Evolutionary conservation across 108 stramenopile genomes (phyloP).

Genomic region (Ochromonas danica): DNA sequence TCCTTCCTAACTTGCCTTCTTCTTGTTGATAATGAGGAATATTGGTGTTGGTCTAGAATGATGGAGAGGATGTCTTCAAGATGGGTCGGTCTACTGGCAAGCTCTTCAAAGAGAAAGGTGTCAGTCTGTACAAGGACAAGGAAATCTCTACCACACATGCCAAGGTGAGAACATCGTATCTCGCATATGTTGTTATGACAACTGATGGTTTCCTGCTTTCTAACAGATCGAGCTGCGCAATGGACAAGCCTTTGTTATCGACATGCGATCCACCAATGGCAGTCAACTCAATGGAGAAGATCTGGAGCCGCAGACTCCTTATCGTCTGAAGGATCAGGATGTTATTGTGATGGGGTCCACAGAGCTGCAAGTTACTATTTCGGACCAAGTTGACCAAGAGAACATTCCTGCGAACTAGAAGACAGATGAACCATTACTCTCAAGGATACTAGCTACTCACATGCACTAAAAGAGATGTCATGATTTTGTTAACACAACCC

Average conservation of each 20-base stretch:
- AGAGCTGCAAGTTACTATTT: constrained; percentile 10
- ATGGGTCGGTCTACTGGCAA: constrained; percentile 36
- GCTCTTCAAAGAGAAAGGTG: constrained; percentile 38
- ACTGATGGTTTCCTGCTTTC: not conserved
- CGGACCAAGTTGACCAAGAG: not conserved
- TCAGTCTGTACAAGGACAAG: constrained; percentile 33
- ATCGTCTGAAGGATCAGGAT: constrained; percentile 12
- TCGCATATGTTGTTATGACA: not conserved
- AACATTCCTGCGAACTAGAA: no score
- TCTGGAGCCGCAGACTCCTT: not conserved
- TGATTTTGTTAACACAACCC: no score
- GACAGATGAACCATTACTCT: no score
- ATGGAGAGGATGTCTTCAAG: constrained; percentile 11
- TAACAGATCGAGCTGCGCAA: constrained; percentile 30
- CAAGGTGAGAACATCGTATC: not conserved
- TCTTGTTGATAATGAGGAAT: not conserved
- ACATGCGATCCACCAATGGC: constrained; percentile 18
- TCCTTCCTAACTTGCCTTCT: not conserved
- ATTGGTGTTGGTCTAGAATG: not conserved
- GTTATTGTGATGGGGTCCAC: constrained; percentile 26
- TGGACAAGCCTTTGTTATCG: constrained; percentile 21
- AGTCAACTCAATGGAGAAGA: constrained; percentile 35
- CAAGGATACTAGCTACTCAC: no score
- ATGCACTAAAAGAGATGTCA: no score
- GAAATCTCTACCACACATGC: constrained; percentile 40